Base-by-base conservation (phyloP, 805 yeast species). In the Huiozyma sinensis region DNA sequence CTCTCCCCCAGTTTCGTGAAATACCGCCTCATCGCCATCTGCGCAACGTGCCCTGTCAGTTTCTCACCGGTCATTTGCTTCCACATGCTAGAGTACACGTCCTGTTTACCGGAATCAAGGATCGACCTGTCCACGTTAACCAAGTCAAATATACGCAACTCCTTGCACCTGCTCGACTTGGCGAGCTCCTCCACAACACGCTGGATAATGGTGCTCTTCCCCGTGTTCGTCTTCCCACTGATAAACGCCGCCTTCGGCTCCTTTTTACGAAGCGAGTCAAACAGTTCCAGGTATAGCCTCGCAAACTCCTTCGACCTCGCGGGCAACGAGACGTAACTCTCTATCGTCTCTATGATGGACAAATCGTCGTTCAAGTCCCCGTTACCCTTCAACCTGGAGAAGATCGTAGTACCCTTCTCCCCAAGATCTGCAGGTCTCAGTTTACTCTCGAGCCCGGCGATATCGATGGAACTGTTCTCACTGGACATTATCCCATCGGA, bases 171-270 rank as follows among this genome's bases (percentile, higher is more conserved):
- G 12, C 62, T 52, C 9, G 65, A 63, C n/a, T 60, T 57, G 37
- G 72, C 70, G 34, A 92, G 63, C 54, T 83, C 87, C 30, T 76
- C 72, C 28, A 90, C 72, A 0, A 83, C 96, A 55, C 87, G 94
- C 40, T 95, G 65, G 2, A 87, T 78, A 0, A 97, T 89, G 2
- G 92, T 90, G 0, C 97, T 89, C 58, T 92, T 90, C 9, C 98
- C 98, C 2, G 92, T 88, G 4, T 97, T 97, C 0, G 97, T 97
- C 0, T 95, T 85, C 3, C 98, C 98, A 62, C 95, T 84, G 6
- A 90, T 79, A 57, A 88, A 92, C 5, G 90, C 62, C 51, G 95
- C 85, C 10, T 87, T 74, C 0, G 97, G 96, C 1, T 81, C 72
- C 35, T 76, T 75, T n/a, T 79, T 72, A 38, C 69, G 69, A 30